A percentile compares a stretch with the other conserved stretches of the same genome.
Conservation (phyloP, 306 rosid species). For the Quercus aquifolioides region DNA sequence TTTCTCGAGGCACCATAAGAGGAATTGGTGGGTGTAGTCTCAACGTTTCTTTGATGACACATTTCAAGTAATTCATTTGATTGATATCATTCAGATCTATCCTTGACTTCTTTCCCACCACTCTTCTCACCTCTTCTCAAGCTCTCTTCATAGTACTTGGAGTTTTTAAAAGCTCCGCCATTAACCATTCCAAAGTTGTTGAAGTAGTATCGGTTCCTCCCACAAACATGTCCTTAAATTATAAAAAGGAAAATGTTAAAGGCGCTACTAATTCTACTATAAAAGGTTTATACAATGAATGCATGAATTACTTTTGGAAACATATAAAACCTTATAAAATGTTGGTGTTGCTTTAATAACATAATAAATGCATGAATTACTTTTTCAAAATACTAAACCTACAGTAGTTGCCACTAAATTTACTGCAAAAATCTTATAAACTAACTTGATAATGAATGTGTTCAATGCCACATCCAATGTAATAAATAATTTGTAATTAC, state of each 20-base stretch:
- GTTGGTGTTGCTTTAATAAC: no score
- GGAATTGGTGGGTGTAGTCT: constrained; percentile 37
- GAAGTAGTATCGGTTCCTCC: constrained; percentile 29
- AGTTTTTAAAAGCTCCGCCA: constrained; percentile 27
- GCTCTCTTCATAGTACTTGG: constrained; percentile 27
- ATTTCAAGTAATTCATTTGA: constrained; percentile 27
- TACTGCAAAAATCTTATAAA: no score
- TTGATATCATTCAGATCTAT: constrained; percentile 16
- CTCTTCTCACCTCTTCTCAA: constrained; percentile 28
- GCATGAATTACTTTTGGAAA: no score
- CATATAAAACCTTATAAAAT: no score
- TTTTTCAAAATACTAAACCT: no score
- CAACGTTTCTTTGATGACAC: constrained; percentile 27
- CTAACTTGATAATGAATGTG: no score
- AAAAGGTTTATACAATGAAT: no score
- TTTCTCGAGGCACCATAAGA: constrained; percentile 21
- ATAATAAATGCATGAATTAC: no score
- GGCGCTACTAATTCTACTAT: no score
- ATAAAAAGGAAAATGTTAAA: background rate
- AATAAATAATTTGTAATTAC: no score
- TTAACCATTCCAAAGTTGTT: constrained; percentile 24
- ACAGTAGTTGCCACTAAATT: no score
- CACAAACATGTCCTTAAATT: constrained; percentile 29
- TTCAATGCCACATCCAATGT: no score
- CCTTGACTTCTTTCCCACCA: constrained; percentile 14